Percentiles rank a stretch among this genome's conserved stretches.
Evolutionary conservation across 2,329 filamentous ascomycete genomes (phyloP).

Genomic region (Stachybotrys chlorohalonatus): DNA sequence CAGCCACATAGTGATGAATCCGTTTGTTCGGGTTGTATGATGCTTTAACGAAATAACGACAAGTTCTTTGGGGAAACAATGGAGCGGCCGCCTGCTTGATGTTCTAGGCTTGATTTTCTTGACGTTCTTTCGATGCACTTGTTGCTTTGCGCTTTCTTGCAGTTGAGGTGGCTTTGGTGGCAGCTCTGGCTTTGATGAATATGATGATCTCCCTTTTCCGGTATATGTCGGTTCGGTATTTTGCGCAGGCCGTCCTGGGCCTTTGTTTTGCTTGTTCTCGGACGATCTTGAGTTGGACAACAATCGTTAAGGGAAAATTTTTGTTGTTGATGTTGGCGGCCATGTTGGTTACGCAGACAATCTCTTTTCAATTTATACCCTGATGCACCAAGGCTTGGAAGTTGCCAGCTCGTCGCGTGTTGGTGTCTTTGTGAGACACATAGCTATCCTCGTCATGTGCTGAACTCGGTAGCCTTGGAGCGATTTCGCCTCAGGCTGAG

Average conservation of each 20-base stretch:
- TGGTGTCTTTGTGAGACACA: too few species aligned
- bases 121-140: slow-evolving; percentile 1
- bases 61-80: too few species aligned
- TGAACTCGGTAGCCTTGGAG: too few species aligned
- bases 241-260: background rate
- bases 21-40: background rate
- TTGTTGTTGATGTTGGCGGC: slow-evolving; percentile 21
- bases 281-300: background rate
- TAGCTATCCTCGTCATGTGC: too few species aligned
- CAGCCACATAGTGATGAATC: background rate
- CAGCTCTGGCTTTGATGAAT: background rate
- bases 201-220: background rate
- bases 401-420: too few species aligned
- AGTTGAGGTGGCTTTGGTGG: background rate
- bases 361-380: slow-evolving; percentile 21
- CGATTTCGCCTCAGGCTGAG: background rate
- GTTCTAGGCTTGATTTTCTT: background rate
- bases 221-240: background rate
- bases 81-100: too few species aligned
- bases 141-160: slow-evolving; percentile 6
- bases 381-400: slow-evolving; percentile 40
- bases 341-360: slow-evolving; percentile 23
- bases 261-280: too few species aligned
- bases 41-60: background rate
- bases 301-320: slow-evolving; percentile 21